These are phyloP conservation scores for Extremus antarcticus DNA, from an alignment of 495 filamentous ascomycete species.

Conservation along the genomic window DNA sequence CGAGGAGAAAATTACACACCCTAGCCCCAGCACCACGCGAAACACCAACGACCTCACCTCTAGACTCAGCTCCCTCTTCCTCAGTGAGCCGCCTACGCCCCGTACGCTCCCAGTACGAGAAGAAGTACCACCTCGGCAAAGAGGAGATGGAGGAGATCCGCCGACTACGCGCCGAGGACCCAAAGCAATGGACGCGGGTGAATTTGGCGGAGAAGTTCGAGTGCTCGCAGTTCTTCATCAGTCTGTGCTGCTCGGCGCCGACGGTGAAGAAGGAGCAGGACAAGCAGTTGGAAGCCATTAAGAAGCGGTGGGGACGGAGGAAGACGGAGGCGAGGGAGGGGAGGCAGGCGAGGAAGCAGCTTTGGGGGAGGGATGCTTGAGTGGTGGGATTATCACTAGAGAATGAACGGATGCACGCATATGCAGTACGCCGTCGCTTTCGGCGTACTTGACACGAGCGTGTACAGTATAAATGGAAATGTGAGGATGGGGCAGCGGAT, in stretches of 20 bases:
- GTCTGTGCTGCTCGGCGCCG: constrained; percentile 37
- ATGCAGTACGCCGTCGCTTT: too few species aligned
- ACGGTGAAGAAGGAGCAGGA: constrained; percentile 35
- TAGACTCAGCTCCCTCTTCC: neutral
- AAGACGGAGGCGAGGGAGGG: constrained; percentile 65
- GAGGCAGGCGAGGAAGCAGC: constrained; percentile 51
- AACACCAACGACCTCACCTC: constrained; percentile 2
- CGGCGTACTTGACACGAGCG: too few species aligned
- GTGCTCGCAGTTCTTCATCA: constrained; percentile 68
- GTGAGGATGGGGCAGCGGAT: neutral
- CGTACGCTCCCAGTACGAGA: constrained; percentile 40
- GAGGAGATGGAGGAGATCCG: constrained; percentile 74
- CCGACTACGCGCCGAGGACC: constrained; percentile 53
- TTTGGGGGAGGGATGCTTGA: constrained; percentile 42
- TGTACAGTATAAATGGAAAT: too few species aligned
- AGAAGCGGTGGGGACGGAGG: constrained; percentile 63
- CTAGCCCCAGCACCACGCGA: constrained; percentile 15
- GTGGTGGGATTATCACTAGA: too few species aligned
- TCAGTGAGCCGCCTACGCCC: constrained; percentile 24
- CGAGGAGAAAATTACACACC: constrained; percentile 48
- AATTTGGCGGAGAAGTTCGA: constrained; percentile 61
- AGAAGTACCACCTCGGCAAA: constrained; percentile 65
- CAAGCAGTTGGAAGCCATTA: constrained; percentile 44
- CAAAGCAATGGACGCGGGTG: constrained; percentile 58
- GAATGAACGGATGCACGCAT: too few species aligned